Base-by-base conservation (phyloP, 2,329 filamentous ascomycete genomes). In the Didymella glomerata region DNA sequence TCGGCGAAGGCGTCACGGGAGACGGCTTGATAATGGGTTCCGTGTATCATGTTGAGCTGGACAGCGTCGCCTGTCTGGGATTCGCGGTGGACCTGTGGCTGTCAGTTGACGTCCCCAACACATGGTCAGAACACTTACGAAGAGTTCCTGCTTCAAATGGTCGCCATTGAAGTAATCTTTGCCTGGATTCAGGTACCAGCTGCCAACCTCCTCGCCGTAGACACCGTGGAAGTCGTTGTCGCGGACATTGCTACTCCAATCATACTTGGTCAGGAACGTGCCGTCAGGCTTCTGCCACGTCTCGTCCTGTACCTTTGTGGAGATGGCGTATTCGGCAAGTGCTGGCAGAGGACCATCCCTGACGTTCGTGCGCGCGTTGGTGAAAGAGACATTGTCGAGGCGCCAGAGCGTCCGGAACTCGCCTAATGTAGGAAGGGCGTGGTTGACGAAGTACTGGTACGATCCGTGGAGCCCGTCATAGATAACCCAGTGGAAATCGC, bases 381-480 rank as follows among this genome's bases (percentile, higher is more conserved):
- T 72, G 56, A 85, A 85, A 0, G 80, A 81, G 0, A 69, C 69
- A 54, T 84, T 84, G 52, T 82, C 81, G 13, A 85, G 74, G 8
- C 82, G 77, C 77, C 80, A 83, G 2, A 85, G 74, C 0, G 82
- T 83, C 20, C 83, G 74, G 64, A 84, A 83, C 60, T 84, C 81
- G 48, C 82, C 81, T 7, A 84, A 75, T 0, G 72, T 75, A 1
- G 83, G 81, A 4, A 84, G 70, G 3, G 75, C 79, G 49, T 73
- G 80, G 65, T 85, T 84, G 57, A 84, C 80, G 49, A 84, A 82
- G 70, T 85, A 85, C 54, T 84, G 83, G 63, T 85, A 84, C n/a
- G 83, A 81, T n/a, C 83, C 83, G 2, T 79, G 72, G 1, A 84
- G 78, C 16, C 79, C 77, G 2, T 80, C 75, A 61, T 80, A 79